phyloP scores from a whole-genome alignment of 176 grass and related monocot genomes.

The Cenchrus americanus region DNA sequence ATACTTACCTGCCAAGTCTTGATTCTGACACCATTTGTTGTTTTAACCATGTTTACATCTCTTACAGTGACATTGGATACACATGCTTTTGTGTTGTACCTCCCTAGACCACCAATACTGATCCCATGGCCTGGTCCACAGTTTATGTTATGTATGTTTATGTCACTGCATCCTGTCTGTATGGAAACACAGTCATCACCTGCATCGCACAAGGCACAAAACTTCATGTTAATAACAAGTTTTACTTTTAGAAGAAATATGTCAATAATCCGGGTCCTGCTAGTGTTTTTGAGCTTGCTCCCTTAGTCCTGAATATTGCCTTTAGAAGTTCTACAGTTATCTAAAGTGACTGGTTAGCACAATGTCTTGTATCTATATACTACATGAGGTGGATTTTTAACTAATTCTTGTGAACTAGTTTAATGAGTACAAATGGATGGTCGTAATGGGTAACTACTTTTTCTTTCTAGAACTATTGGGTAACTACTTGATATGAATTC shows the following conservation, averaged over 20 bases:
- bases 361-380: not conserved
- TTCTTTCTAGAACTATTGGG: not conserved
- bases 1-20: constrained; percentile 93
- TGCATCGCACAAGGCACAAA: constrained; percentile 33
- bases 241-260: not conserved
- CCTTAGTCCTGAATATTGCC: not conserved
- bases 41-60: constrained; percentile 87
- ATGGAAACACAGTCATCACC: constrained; percentile 96
- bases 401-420: not conserved
- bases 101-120: constrained; percentile 91
- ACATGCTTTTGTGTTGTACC: constrained; percentile 88
- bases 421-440: not conserved
- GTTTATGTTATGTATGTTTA: constrained; percentile 88
- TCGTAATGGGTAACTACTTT: not conserved
- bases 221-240: constrained; percentile 6
- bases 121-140: constrained; percentile 97
- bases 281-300: not conserved
- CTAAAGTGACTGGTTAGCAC: not conserved
- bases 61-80: constrained; percentile 92
- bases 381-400: not conserved
- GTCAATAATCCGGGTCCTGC: not conserved
- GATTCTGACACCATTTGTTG: constrained; percentile 95
- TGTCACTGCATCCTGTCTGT: constrained; percentile 81
- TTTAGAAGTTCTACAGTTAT: not conserved
- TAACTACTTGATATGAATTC: constrained; percentile 22